Conservation (phyloP, 306 rosid species). For the Lupinus albus region DNA sequence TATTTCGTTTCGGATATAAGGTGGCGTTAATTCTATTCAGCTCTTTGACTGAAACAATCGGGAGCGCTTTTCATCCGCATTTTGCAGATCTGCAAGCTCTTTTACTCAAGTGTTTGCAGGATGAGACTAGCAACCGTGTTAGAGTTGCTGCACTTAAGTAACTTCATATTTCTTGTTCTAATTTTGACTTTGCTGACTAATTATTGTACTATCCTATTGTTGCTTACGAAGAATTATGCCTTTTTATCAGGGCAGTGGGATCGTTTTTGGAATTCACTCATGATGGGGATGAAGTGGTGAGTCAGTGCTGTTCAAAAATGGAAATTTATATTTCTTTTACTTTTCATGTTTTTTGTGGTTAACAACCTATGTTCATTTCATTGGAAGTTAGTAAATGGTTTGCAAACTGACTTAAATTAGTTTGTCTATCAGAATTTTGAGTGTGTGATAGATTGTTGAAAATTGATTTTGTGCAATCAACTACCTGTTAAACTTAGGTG, state of each 20-base stretch:
- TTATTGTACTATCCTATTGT: conserved; percentile 4
- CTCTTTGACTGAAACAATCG: conserved; percentile 95
- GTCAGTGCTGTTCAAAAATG: conserved; percentile 37
- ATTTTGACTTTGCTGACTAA: background rate
- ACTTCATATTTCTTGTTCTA: conserved; percentile 27
- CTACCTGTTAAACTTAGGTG: background rate
- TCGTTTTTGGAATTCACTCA: conserved; percentile 94
- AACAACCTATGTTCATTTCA: background rate
- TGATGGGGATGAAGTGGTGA: conserved; percentile 92
- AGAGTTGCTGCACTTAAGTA: conserved; percentile 97
- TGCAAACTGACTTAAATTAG: conserved; percentile 13
- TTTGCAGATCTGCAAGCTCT: conserved; percentile 88
- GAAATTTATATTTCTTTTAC: background rate
- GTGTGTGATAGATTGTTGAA: background rate
- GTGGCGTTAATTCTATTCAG: conserved; percentile 97
- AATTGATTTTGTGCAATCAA: conserved; percentile 14
- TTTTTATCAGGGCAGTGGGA: conserved; percentile 85
- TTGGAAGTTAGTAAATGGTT: conserved; percentile 19
- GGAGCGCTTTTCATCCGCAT: conserved; percentile 82
- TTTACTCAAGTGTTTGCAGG: conserved; percentile 91
- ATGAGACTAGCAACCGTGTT: conserved; percentile 92
- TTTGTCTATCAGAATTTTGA: conserved; percentile 1
- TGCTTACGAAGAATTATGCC: conserved; percentile 32
- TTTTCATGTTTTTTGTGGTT: background rate
- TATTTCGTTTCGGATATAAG: conserved; percentile 54